A percentile compares a stretch with the other conserved stretches of the same genome.
Conservation (phyloP, 345 rosid species). For the Theobroma cacao region DNA sequence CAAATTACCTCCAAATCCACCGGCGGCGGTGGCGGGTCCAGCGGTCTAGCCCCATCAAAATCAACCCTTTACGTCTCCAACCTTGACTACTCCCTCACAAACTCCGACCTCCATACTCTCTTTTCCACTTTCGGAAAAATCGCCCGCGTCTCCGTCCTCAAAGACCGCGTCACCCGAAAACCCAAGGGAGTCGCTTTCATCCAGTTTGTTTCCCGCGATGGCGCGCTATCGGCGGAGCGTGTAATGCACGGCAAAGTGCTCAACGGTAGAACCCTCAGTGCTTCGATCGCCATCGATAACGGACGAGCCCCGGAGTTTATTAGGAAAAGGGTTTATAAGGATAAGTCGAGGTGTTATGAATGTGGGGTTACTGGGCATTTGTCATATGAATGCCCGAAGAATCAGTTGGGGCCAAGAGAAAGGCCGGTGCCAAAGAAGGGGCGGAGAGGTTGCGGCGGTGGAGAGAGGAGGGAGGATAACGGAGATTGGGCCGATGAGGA, state of each 20-base stretch:
- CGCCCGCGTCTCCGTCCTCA: slow-evolving; percentile 79
- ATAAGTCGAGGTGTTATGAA: slow-evolving; percentile 87
- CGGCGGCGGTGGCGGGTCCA: slow-evolving; percentile 45
- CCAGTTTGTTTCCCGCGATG: slow-evolving; percentile 71
- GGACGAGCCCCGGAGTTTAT: slow-evolving; percentile 84
- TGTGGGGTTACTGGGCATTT: slow-evolving; percentile 87
- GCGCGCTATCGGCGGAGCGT: slow-evolving; percentile 56
- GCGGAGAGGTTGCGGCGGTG: slow-evolving; percentile 37
- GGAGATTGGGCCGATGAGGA: slow-evolving; percentile 22
- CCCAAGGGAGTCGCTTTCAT: slow-evolving; percentile 87
- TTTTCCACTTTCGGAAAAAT: slow-evolving; percentile 92
- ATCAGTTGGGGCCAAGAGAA: slow-evolving; percentile 81
- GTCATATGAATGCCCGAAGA: slow-evolving; percentile 94
- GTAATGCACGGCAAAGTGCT: slow-evolving; percentile 77
- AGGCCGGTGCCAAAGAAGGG: slow-evolving; percentile 63
- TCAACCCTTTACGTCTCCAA: slow-evolving; percentile 89
- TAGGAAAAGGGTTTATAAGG: slow-evolving; percentile 76
- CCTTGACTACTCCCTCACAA: slow-evolving; percentile 81
- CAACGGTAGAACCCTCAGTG: slow-evolving; percentile 69
- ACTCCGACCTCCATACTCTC: slow-evolving; percentile 88
- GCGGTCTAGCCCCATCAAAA: slow-evolving; percentile 83
- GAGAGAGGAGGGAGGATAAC: slow-evolving; percentile 30
- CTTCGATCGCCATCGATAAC: slow-evolving; percentile 76
- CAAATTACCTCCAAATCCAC: slow-evolving; percentile 16
- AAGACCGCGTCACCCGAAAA: slow-evolving; percentile 62